A percentile compares a stretch with the other conserved stretches of the same genome.
Evolutionary conservation across 1,139 yeast genomes (phyloP).

Genomic region (Kodamaea fungicola): DNA sequence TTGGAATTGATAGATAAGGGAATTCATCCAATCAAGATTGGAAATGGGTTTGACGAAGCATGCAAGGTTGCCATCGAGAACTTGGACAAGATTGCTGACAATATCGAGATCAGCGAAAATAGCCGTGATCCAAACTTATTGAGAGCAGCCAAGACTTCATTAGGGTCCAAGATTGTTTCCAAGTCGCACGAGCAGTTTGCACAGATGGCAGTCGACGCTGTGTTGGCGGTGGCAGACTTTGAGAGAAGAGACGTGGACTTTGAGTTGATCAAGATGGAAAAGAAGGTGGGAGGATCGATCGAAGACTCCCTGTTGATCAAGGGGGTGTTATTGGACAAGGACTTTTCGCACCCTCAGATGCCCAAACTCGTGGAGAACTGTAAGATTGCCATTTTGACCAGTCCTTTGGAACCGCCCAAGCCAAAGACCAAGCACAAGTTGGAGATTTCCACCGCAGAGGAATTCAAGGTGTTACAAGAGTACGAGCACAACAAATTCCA

Average conservation of each 20-base stretch:
- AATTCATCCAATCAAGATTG: conserved; percentile 93
- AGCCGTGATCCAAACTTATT: conserved; percentile 54
- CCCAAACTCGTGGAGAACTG: conserved; percentile 77
- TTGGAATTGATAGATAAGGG: conserved; percentile 92
- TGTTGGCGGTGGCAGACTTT: conserved; percentile 85
- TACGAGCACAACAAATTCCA: conserved; percentile 89
- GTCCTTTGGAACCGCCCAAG: conserved; percentile 99
- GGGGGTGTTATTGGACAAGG: conserved; percentile 94
- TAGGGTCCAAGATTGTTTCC: conserved; percentile 94
- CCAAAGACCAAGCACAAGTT: conserved; percentile 98
- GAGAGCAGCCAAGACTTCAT: conserved; percentile 90
- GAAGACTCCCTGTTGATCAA: conserved; percentile 80
- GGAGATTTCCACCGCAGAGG: conserved; percentile 89
- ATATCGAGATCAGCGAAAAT: conserved; percentile 49
- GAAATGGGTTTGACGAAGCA: conserved; percentile 97
- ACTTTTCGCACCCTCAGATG: conserved; percentile 98
- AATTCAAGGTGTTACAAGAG: conserved; percentile 82
- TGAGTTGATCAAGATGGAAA: conserved; percentile 91
- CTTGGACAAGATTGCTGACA: conserved; percentile 72
- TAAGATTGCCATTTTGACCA: conserved; percentile 89
- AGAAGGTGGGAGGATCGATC: conserved; percentile 91
- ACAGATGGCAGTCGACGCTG: conserved; percentile 96
- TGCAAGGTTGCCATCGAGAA: conserved; percentile 83
- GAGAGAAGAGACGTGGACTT: conserved; percentile 94
- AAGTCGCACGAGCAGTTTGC: conserved; percentile 93